A percentile compares a stretch with the other conserved stretches of the same genome.
Evolutionary conservation across 495 filamentous ascomycete genomes (phyloP).

Genomic region (Penicillium goetzii): DNA sequence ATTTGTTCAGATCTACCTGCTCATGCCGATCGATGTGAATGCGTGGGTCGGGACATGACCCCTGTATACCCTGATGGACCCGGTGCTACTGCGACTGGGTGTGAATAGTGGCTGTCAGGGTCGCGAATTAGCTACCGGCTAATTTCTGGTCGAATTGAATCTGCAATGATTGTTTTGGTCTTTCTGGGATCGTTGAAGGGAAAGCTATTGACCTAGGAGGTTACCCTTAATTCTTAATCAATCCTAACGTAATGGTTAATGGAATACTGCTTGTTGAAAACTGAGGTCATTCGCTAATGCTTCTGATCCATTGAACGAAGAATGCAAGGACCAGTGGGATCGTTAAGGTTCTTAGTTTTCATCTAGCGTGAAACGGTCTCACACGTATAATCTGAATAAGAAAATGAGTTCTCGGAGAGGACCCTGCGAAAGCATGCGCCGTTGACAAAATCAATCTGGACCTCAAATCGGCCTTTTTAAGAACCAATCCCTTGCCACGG

Average conservation of each 20-base stretch:
- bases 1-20: conserved; percentile 15
- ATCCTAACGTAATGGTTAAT: neutral
- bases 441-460: neutral
- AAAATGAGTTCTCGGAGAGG: too few species aligned
- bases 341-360: too few species aligned
- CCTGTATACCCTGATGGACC: conserved; percentile 27
- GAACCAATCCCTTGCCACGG: neutral
- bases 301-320: neutral
- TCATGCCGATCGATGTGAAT: conserved; percentile 21
- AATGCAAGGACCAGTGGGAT: neutral
- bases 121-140: neutral
- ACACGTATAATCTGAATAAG: too few species aligned
- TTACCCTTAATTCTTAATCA: neutral
- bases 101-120: conserved; percentile 9
- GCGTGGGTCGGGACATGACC: conserved; percentile 17
- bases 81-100: conserved; percentile 26
- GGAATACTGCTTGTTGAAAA: neutral
- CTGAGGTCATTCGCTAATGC: neutral
- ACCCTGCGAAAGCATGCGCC: too few species aligned
- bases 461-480: neutral
- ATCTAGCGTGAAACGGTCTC: too few species aligned
- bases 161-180: neutral
- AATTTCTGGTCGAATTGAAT: neutral
- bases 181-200: neutral
- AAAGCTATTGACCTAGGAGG: neutral